phyloP scores from a whole-genome alignment of 192 early-diverging fungal genomes.

The Umbelopsis vinacea region DNA sequence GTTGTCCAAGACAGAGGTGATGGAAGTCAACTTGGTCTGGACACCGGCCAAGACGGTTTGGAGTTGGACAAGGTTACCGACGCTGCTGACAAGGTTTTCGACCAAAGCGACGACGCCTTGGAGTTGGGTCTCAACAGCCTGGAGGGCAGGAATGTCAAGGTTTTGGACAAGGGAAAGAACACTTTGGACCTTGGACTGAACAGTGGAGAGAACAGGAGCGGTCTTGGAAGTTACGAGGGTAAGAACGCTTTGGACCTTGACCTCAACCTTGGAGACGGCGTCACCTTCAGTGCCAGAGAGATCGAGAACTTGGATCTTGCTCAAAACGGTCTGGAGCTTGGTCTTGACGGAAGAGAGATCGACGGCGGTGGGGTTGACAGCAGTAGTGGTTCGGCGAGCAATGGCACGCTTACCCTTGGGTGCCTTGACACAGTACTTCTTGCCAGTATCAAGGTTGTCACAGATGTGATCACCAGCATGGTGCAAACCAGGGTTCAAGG shows the following conservation, averaged over 20 bases:
- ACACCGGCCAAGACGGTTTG: neutral
- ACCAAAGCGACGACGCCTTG: neutral
- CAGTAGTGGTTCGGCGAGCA: neutral
- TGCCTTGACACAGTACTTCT: conserved; percentile 38
- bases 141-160: conserved; percentile 6
- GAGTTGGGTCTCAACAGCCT: conserved; percentile 1
- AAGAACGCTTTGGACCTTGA: conserved; percentile 14
- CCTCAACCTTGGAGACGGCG: conserved; percentile 7
- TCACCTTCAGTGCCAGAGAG: neutral
- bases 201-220: conserved; percentile 4
- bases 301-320: neutral
- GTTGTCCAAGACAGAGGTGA: neutral
- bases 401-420: conserved; percentile 19
- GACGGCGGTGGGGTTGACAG: neutral
- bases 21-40: neutral
- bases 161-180: conserved; percentile 5
- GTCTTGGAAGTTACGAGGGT: conserved; percentile 3
- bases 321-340: conserved; percentile 4
- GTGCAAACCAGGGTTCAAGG: conserved; percentile 39
- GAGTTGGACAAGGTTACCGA: neutral
- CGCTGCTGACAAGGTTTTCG: neutral
- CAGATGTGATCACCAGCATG: conserved; percentile 33
- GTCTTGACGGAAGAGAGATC: neutral
- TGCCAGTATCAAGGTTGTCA: conserved; percentile 42
- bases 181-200: conserved; percentile 16